These are phyloP conservation scores for Pseudohalonectria lignicola DNA, from an alignment of 2,329 filamentous ascomycete species.

Conservation along the genomic window DNA sequence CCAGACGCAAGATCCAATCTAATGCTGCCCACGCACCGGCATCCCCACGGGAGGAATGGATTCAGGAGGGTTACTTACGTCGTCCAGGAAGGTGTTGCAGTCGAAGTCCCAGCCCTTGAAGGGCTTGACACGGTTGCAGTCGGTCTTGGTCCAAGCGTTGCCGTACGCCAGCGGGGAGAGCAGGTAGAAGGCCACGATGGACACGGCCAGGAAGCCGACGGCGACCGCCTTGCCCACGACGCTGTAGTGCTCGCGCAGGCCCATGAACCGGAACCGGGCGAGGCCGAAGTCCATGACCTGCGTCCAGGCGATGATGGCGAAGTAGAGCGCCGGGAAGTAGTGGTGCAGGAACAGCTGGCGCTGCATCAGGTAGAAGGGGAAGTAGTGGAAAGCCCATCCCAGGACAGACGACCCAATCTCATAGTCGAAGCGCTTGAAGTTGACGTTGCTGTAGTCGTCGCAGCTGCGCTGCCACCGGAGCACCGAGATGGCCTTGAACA, in stretches of 20 bases:
- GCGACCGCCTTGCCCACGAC: slow-evolving; percentile 65
- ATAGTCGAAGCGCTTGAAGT: slow-evolving; percentile 96
- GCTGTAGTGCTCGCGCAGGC: slow-evolving; percentile 53
- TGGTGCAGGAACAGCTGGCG: slow-evolving; percentile 97
- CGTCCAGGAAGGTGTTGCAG: slow-evolving; percentile 83
- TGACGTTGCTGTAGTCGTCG: slow-evolving; percentile 69
- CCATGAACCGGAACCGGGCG: slow-evolving; percentile 57
- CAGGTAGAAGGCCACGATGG: slow-evolving; percentile 68
- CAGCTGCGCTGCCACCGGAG: slow-evolving; percentile 92
- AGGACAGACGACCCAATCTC: slow-evolving; percentile 85
- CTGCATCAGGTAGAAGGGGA: slow-evolving; percentile 97
- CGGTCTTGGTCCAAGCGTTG: slow-evolving; percentile 81
- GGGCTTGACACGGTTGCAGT: slow-evolving; percentile 81
- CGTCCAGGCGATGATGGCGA: slow-evolving; percentile 79
- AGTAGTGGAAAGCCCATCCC: slow-evolving; percentile 96
- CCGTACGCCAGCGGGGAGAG: slow-evolving; percentile 87
- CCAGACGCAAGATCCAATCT: too few species aligned
- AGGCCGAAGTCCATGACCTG: slow-evolving; percentile 82
- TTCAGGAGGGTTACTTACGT: slow-evolving; percentile 50
- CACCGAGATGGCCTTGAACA: slow-evolving; percentile 80
- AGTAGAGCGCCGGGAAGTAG: slow-evolving; percentile 95
- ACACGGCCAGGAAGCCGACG: slow-evolving; percentile 61
- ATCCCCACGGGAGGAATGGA: slow-evolving; percentile 20
- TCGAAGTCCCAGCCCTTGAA: slow-evolving; percentile 93
- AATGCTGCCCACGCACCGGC: slow-evolving; percentile 21